Percentiles rank a stretch among this genome's conserved stretches.
Conservation (phyloP, 768 basidiomycete species). For the Tulasnella sp. region DNA sequence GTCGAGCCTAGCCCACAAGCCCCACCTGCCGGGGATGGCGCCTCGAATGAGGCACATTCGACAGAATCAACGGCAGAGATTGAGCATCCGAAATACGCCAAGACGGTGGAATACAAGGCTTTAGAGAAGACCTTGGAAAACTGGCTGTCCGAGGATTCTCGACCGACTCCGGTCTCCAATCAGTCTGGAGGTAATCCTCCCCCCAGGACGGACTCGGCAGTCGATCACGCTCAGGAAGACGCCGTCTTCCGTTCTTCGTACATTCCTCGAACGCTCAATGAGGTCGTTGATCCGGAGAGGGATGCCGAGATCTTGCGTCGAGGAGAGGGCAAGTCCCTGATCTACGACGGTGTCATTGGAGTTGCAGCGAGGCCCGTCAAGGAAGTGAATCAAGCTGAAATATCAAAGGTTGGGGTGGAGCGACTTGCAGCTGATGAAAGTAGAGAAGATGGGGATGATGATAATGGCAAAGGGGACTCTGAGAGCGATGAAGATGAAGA, state of each 20-base stretch:
- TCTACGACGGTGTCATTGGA: conserved; percentile 85
- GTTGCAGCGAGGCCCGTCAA: conserved; percentile 48
- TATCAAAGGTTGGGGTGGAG: conserved; percentile 36
- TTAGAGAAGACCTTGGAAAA: conserved; percentile 12
- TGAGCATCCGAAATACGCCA: conserved; percentile 28
- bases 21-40: no score
- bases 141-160: neutral
- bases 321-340: conserved; percentile 73
- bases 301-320: conserved; percentile 75
- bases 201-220: neutral
- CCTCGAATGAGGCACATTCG: neutral
- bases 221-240: conserved; percentile 68
- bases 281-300: conserved; percentile 93
- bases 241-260: conserved; percentile 87
- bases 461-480: neutral
- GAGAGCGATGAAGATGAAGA: neutral
- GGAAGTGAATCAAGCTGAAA: conserved; percentile 34
- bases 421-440: conserved; percentile 45
- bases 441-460: conserved; percentile 40
- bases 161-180: neutral
- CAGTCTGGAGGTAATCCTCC: neutral
- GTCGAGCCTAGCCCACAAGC: conserved; percentile 37
- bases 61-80: conserved; percentile 23
- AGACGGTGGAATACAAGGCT: conserved; percentile 36
- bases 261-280: conserved; percentile 89